Base-by-base conservation (phyloP, 225 moss, liverwort and hornwort genomes). In the Lunularia cruciata region DNA sequence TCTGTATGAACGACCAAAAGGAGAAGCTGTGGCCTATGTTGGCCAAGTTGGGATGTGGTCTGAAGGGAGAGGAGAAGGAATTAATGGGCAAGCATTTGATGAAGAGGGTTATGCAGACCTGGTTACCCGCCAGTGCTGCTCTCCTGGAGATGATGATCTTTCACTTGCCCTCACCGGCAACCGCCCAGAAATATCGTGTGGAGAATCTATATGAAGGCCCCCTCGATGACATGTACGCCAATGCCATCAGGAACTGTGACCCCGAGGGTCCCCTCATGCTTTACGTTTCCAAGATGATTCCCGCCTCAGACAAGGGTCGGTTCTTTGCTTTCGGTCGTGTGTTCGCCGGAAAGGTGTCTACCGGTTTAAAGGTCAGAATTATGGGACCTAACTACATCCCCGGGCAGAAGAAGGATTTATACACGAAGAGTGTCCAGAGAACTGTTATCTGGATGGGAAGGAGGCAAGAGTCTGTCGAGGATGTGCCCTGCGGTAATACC, bases 1-100 rank as follows among this genome's bases (percentile, higher is more conserved):
- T 88, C 60, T 95, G 95, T 78, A 95, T 95, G 95, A 91, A 92
- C 37, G 95, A 91, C 66, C 86, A 95, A 85, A 92, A 95, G 81
- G 92, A 95, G 22, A 87, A 95, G 79, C 52, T 95, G 71, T 95
- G 95, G 95, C 86, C 89, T 9, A 89, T 89, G 95, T 27, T 95
- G 82, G 83, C 83, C 15, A 92, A 95, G 81, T 54, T 95, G 72
- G 69, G 63, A 18, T 35, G 76, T 3, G 9, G 51, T 18, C 36
- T 83, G 65, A 79, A 79, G 63, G 75, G 76, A 15, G 83, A 83
- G 18, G 83, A 83, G 79, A 83, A 79, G 62, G 79, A 83, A 30
- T 60, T 83, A 58, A 79, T 73, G 69, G 83, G 75, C 10, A 83
- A 83, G 73, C 76, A 75, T 10, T 36, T 83, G 59, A 79, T 83